Evolutionary conservation across 768 basidiomycete genomes (phyloP).

Genomic region (Boletus eberwhitei): DNA sequence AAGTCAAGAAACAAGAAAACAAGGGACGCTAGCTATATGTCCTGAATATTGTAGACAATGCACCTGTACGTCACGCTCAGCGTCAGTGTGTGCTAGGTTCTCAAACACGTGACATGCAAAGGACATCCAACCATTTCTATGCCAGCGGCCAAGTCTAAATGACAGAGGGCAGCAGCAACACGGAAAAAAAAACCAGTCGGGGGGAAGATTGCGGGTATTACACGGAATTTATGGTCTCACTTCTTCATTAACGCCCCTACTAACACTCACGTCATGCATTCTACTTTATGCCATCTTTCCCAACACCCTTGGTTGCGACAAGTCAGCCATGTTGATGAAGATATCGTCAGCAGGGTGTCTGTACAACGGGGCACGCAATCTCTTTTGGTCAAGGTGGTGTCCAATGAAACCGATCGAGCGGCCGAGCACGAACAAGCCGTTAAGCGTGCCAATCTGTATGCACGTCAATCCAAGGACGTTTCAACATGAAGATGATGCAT

Average conservation of each 20-base stretch:
- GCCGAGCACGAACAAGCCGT: conserved; percentile 95
- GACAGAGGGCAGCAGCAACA: not conserved
- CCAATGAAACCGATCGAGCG: conserved; percentile 98
- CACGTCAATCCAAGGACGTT: not conserved
- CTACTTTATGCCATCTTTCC: conserved; percentile 34
- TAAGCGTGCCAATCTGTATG: conserved; percentile 77
- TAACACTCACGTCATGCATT: not conserved
- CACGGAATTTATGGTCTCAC: conserved; percentile 11
- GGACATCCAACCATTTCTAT: not conserved
- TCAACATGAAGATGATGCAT: not conserved
- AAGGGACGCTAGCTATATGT: not conserved
- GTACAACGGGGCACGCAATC: conserved; percentile 89
- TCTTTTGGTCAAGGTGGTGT: conserved; percentile 95
- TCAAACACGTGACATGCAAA: too few relatives aligned
- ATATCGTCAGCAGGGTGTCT: conserved; percentile 94
- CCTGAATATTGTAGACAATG: not conserved
- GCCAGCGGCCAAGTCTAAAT: not conserved
- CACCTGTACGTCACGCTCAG: not conserved
- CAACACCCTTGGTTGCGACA: conserved; percentile 77
- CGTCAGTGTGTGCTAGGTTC: too few relatives aligned
- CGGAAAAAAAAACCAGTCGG: not conserved
- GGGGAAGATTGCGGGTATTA: conserved; percentile 17
- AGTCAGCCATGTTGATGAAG: conserved; percentile 90
- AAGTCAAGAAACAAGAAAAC: not conserved
- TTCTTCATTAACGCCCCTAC: not conserved